Evolutionary conservation across 768 basidiomycete genomes (phyloP).

Genomic region (Mycena venus): DNA sequence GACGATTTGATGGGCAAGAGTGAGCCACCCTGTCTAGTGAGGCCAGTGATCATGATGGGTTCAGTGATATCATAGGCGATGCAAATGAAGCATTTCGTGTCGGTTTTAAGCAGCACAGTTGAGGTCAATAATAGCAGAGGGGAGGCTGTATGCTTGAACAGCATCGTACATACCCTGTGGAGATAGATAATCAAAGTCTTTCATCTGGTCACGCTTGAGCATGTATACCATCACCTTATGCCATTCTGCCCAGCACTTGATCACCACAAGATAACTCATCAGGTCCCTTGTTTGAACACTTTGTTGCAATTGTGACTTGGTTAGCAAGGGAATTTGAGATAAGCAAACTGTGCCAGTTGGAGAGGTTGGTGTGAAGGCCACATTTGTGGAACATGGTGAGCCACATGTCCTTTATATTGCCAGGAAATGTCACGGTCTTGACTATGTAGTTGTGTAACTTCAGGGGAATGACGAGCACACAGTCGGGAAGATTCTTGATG

Average conservation of each 20-base stretch:
- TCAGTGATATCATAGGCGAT: conserved; percentile 36
- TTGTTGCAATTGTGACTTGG: too few species aligned
- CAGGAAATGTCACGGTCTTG: conserved; percentile 27
- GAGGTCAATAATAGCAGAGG: conserved; percentile 25
- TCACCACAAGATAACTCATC: conserved; percentile 22
- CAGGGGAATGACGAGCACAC: conserved; percentile 13
- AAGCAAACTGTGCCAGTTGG: conserved; percentile 33
- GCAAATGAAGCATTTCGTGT: conserved; percentile 17
- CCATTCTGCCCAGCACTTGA: conserved; percentile 32
- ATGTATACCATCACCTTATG: conserved; percentile 21
- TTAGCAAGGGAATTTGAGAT: conserved; percentile 32
- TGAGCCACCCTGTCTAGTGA: conserved; percentile 42
- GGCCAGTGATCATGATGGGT: conserved; percentile 32
- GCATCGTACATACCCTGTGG: conserved; percentile 42
- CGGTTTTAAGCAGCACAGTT: conserved; percentile 34
- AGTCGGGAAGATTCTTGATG: conserved; percentile 23
- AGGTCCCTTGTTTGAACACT: conserved; percentile 35
- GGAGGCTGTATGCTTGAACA: conserved; percentile 30
- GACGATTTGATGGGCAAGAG: conserved; percentile 40
- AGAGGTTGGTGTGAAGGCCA: conserved; percentile 27
- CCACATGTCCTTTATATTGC: conserved; percentile 26
- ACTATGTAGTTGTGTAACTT: conserved; percentile 33
- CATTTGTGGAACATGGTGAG: conserved; percentile 30
- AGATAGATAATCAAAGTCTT: conserved; percentile 36
- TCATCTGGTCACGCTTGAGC: too few species aligned